phyloP scores from a whole-genome alignment of 495 filamentous ascomycete species.

The Chaetomium fimeti region DNA sequence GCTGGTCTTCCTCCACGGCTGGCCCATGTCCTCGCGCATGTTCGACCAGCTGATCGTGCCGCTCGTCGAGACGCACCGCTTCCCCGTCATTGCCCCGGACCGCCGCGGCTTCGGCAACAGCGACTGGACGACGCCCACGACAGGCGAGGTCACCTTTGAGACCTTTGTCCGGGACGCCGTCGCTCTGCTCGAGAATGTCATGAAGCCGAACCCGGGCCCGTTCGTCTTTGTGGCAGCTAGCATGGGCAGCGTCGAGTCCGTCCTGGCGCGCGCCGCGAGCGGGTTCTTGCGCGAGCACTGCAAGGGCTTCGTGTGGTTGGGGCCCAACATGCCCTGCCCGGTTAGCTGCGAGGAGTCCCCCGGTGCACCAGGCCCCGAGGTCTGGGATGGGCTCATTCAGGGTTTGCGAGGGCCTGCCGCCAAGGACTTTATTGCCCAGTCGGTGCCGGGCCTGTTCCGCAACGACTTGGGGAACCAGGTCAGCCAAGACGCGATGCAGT shows the following conservation, averaged over 20 bases:
- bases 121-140: conserved; percentile 22
- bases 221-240: conserved; percentile 31
- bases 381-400: conserved; percentile 6
- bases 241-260: conserved; percentile 31
- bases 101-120: conserved; percentile 36
- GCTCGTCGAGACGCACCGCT: conserved; percentile 30
- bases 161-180: conserved; percentile 26
- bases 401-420: conserved; percentile 1
- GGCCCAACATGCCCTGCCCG: conserved; percentile 25
- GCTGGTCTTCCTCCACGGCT: conserved; percentile 36
- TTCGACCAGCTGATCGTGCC: conserved; percentile 32
- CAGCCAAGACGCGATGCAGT: conserved; percentile 8
- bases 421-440: conserved; percentile 1
- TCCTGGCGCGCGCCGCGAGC: conserved; percentile 19
- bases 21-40: conserved; percentile 37
- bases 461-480: conserved; percentile 12
- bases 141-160: conserved; percentile 24
- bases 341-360: conserved; percentile 13
- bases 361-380: not conserved
- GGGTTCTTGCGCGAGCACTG: conserved; percentile 7
- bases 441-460: conserved; percentile 7
- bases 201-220: conserved; percentile 1
- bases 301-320: conserved; percentile 27
- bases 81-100: conserved; percentile 32
- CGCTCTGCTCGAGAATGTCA: conserved; percentile 13